Percentiles rank a stretch among this genome's conserved stretches.
phyloP scores from a whole-genome alignment of 2,329 filamentous ascomycete species.

The Helotiales sp. region DNA sequence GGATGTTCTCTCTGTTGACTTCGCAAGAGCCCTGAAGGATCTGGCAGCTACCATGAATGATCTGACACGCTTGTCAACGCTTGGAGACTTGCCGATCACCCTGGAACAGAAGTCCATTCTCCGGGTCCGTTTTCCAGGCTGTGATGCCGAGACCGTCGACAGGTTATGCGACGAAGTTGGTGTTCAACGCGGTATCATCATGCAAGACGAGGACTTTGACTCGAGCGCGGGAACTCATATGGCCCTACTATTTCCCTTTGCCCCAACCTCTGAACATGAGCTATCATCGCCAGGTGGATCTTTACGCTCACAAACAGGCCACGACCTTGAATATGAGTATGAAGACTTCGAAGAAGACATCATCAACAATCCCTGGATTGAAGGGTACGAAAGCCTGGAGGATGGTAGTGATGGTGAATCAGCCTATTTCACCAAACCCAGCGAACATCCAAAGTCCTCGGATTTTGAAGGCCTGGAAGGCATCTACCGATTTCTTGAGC shows the following conservation, averaged over 20 bases:
- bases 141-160: conserved; percentile 82
- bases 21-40: conserved; percentile 84
- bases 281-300: conserved; percentile 43
- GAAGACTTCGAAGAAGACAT: conserved; percentile 35
- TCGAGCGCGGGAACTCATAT: conserved; percentile 68
- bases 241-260: conserved; percentile 85
- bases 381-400: conserved; percentile 42
- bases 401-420: conserved; percentile 39
- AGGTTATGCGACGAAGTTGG: conserved; percentile 84
- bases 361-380: conserved; percentile 41
- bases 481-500: conserved; percentile 68
- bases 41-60: conserved; percentile 80
- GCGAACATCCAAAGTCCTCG: conserved; percentile 47
- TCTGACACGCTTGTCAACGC: conserved; percentile 72
- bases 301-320: conserved; percentile 49
- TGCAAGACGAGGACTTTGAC: conserved; percentile 78
- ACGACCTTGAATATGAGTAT: conserved; percentile 35
- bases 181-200: conserved; percentile 78
- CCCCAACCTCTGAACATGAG: conserved; percentile 60
- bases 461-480: conserved; percentile 67
- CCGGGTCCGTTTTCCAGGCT: conserved; percentile 87
- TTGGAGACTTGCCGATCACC: conserved; percentile 84
- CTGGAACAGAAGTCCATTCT: conserved; percentile 67
- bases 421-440: conserved; percentile 39
- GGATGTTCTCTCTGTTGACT: conserved; percentile 84